Evolutionary conservation across 192 early-diverging fungal species (phyloP), one percentile per base, ranked within the genome.

Genomic region (Spizellomyces sp.): DNA sequence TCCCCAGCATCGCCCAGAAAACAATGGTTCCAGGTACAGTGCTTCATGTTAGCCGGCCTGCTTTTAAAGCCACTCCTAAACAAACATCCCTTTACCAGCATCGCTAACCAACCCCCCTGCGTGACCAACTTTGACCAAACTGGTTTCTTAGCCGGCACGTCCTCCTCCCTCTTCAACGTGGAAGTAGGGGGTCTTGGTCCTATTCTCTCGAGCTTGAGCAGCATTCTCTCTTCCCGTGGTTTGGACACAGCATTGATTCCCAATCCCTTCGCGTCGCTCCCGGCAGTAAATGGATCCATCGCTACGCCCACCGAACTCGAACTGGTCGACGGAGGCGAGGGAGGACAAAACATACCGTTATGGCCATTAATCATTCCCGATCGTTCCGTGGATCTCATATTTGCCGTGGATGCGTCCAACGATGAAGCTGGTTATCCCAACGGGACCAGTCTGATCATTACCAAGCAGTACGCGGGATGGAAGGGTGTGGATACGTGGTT

Each of bases 291-390:
- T 58, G 54, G 22, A 9, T 50, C 66, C 17, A 72, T 73, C 15
- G 12, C 48, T 4, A 15, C 14, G n/a, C 15, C 65, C 46, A 2
- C 27, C 17, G 44, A 43, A 3, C 36, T 77, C 15, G 58, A 61
- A 41, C 76, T 77, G 1, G 71, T 73, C 8, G 76, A 77, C 66
- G 76, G 76, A 9, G 76, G 76, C 62, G 65, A 73, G 45, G 65
- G 58, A 27, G 70, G 71, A 3, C 76, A 77, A 52, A 74, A 73
- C 61, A 58, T 77, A 5, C 76, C 76, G 14, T 55, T 77, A 2
- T 27, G 45, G 14, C 71, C 65, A 0, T 15, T 77, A n/a, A 8
- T 77, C 21, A 10, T 41, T 10, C 50, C 67, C 36, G 48, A 19
- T 9, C 57, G 76, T 5, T 54, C 4, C 6, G 22, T 71, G 9